phyloP scores from a whole-genome alignment of 805 yeast genomes.

The Clavispora fructus region DNA sequence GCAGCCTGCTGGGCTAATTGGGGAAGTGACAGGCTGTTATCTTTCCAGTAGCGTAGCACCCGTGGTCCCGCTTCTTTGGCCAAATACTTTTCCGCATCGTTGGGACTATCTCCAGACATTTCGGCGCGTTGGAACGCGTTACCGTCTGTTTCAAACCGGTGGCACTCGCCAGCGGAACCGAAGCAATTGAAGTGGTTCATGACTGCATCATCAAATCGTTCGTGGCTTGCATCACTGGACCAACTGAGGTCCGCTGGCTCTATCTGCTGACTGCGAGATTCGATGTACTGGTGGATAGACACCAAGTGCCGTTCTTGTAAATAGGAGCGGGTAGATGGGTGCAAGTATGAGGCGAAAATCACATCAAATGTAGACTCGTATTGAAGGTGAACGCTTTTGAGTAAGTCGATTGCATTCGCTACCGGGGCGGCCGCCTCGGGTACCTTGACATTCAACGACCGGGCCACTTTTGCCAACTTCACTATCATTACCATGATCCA shows the following conservation, averaged over 20 bases:
- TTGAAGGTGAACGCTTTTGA: constrained; percentile 9
- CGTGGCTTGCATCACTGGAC: constrained; percentile 1
- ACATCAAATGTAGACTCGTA: constrained; percentile 13
- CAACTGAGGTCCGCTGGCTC: not conserved
- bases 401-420: constrained; percentile 2
- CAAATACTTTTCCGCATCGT: constrained; percentile 2
- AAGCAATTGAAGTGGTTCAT: constrained; percentile 23
- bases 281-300: constrained; percentile 10
- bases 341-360: constrained; percentile 15
- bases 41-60: constrained; percentile 18
- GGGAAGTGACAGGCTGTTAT: constrained; percentile 12
- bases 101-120: no score
- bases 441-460: not conserved
- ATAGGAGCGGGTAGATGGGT: constrained; percentile 20
- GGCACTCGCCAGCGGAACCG: constrained; percentile 22
- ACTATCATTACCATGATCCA: constrained; percentile 20
- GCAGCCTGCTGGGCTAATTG: constrained; percentile 12
- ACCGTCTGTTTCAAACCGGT: constrained; percentile 20
- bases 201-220: constrained; percentile 18
- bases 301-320: constrained; percentile 13
- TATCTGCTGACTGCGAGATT: not conserved
- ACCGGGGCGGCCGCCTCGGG: constrained; percentile 4
- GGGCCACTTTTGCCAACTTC: constrained; percentile 9
- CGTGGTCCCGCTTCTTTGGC: constrained; percentile 13
- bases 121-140: constrained; percentile 8